Base-by-base conservation (phyloP, 345 rosid genomes). In the Lepidium africanum region DNA sequence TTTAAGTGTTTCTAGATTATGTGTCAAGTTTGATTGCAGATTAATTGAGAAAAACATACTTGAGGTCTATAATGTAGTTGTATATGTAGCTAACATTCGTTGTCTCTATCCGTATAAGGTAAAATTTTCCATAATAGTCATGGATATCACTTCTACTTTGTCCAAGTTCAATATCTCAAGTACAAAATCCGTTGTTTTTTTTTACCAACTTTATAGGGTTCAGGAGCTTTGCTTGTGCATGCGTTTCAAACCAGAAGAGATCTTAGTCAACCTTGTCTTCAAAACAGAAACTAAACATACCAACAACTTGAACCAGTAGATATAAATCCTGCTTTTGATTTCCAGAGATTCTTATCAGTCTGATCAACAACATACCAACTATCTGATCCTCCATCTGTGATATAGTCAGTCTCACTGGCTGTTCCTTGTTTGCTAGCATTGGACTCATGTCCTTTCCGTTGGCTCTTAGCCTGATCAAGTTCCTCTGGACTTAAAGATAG, bases 281-380 rank as follows among this genome's bases (percentile, higher is more conserved):
- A 42, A 73, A 58, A 67, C 7, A 37, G 40, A 45, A 59, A 51
- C 27, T 17, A 76, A 61, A 49, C 75, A 80, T 83, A 95, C 99
- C 99, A 62, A 88, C 81, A 84, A 95, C 87, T 72, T 90, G 97
- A 62, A 91, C 97, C 59, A 91, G 88, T 79, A 97, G 88, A 78
- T 95, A 95, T 72, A 95, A 63, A 81, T 95, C 97, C 83, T 91
- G 99, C 87, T 91, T 95, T 81, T 87, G 96, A 71, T 76, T 88
- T 41, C 99, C 98, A 61, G 96, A 83, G 73, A 95, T 91, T 80
- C 97, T 85, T 65, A 95, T 21, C 23, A 21, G 23, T 21, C 23
- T 21, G 23, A 21, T 21, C 23, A 21, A 21, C 23, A 21, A 1
- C 23, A 21, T 21, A 79, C 78, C 97, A 83, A 76, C 82, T 97